A percentile compares a stretch with the other conserved stretches of the same genome.
These are phyloP conservation scores for Xerocomus spinulosus DNA, from an alignment of 768 basidiomycete genomes.

Conservation along the genomic window DNA sequence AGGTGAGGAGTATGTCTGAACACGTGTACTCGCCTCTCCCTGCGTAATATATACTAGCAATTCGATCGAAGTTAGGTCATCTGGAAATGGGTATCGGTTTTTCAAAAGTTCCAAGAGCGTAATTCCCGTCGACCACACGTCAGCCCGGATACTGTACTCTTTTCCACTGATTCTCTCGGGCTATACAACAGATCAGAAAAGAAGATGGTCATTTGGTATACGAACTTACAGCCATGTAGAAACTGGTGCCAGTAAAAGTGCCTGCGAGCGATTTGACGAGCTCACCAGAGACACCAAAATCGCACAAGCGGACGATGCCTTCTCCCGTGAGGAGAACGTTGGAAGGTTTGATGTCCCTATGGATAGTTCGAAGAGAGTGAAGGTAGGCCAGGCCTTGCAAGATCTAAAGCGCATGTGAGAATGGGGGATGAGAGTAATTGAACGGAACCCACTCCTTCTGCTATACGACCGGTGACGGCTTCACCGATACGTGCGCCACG, in stretches of 20 bases:
- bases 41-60: conserved; percentile 85
- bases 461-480: conserved; percentile 84
- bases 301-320: conserved; percentile 87
- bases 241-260: conserved; percentile 96
- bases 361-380: conserved; percentile 87
- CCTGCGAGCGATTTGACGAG: conserved; percentile 87
- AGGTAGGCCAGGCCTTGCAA: conserved; percentile 92
- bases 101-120: conserved; percentile 90
- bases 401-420: conserved; percentile 43
- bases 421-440: not conserved
- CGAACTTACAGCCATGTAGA: conserved; percentile 93
- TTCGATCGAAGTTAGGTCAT: conserved; percentile 90
- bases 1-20: conserved; percentile 7
- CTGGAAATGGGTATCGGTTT: conserved; percentile 93
- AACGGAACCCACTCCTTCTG: conserved; percentile 72
- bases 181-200: conserved; percentile 35
- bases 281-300: conserved; percentile 98
- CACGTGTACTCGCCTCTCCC: conserved; percentile 52
- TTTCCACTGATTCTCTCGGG: conserved; percentile 93
- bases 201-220: not conserved
- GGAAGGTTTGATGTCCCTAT: conserved; percentile 93
- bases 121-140: conserved; percentile 98
- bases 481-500: conserved; percentile 77
- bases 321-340: conserved; percentile 87
- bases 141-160: conserved; percentile 90